These are phyloP conservation scores for Candida chilensis DNA, from an alignment of 805 yeast genomes.

Conservation along the genomic window DNA sequence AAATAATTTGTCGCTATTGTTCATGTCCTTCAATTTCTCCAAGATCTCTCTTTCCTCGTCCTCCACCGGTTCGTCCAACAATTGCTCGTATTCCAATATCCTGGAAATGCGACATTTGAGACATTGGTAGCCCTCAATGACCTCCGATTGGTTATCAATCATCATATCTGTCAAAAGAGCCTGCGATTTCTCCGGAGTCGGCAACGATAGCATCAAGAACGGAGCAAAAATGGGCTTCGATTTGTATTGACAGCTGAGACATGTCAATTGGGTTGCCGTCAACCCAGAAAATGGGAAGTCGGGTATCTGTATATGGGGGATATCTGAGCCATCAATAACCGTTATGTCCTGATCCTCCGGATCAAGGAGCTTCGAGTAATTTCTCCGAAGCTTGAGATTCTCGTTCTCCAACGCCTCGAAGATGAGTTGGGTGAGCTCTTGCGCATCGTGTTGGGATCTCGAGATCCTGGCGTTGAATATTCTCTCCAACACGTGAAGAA, in stretches of 20 bases:
- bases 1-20: conserved; percentile 23
- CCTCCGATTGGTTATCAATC: conserved; percentile 48
- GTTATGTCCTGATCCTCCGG: no score
- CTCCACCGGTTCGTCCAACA: conserved; percentile 4
- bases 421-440: conserved; percentile 76
- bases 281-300: conserved; percentile 70
- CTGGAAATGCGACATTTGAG: conserved; percentile 50
- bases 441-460: conserved; percentile 88
- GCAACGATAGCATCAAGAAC: conserved; percentile 64
- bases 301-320: no score
- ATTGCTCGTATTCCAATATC: conserved; percentile 19
- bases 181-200: conserved; percentile 51
- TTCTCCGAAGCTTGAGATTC: conserved; percentile 29
- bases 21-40: conserved; percentile 20
- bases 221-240: conserved; percentile 52
- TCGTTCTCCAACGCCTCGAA: conserved; percentile 74
- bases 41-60: conserved; percentile 21
- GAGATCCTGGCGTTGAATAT: conserved; percentile 71
- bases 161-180: conserved; percentile 47
- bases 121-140: conserved; percentile 77
- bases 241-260: conserved; percentile 54
- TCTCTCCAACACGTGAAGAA: conserved; percentile 62
- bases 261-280: conserved; percentile 56
- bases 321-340: no score
- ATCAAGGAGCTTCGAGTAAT: conserved; percentile 14